phyloP scores from a whole-genome alignment of 495 filamentous ascomycete genomes.

The Penicillium flavigenum region DNA sequence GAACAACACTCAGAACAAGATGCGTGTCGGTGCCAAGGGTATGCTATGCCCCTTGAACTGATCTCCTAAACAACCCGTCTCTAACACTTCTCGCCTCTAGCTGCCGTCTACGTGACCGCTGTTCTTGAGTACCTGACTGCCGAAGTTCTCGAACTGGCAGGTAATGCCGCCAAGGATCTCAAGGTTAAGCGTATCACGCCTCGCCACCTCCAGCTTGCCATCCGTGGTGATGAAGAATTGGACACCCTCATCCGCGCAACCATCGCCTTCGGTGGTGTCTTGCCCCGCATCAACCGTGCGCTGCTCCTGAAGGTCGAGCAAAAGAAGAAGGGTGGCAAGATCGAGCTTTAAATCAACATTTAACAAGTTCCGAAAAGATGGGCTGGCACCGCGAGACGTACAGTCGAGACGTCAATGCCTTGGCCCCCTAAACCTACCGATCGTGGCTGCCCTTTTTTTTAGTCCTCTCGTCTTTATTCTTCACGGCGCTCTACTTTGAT shows the following conservation, averaged over 20 bases:
- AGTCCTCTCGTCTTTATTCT: conserved; percentile 21
- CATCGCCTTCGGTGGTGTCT: conserved; percentile 96
- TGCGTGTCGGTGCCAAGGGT: conserved; percentile 98
- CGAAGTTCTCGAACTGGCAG: conserved; percentile 96
- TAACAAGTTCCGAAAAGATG: conserved; percentile 13
- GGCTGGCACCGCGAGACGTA: conserved; percentile 3
- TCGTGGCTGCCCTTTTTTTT: conserved; percentile 13
- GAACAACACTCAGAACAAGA: conserved; percentile 99
- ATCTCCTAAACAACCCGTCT: neutral
- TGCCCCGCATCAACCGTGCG: conserved; percentile 98
- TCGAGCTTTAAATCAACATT: conserved; percentile 38
- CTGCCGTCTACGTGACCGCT: conserved; percentile 96
- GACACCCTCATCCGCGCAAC: conserved; percentile 97
- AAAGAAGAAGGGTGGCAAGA: conserved; percentile 89
- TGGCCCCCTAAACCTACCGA: conserved; percentile 5
- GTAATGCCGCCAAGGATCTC: conserved; percentile 97
- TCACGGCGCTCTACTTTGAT: conserved; percentile 34
- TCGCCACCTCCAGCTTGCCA: conserved; percentile 95
- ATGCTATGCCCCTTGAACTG: conserved; percentile 16
- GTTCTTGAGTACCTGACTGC: conserved; percentile 98
- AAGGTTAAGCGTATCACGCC: conserved; percentile 99
- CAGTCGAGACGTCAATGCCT: neutral
- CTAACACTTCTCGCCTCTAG: conserved; percentile 38
- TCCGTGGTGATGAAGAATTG: conserved; percentile 97
- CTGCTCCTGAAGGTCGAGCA: conserved; percentile 97